phyloP scores from a whole-genome alignment of 2,329 filamentous ascomycete genomes.

The Ascochyta koolunga region DNA sequence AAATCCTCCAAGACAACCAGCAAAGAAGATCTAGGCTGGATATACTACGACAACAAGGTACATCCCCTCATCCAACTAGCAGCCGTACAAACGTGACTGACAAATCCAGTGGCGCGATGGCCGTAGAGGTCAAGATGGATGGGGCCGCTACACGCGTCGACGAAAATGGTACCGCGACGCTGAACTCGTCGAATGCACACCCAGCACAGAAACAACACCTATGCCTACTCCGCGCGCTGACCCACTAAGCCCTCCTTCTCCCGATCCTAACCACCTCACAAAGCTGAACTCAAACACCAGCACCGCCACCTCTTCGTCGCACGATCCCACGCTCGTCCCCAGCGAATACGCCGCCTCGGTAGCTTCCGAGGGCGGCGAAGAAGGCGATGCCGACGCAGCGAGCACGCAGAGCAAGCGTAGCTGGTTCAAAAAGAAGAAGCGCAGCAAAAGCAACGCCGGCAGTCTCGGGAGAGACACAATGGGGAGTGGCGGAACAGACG shows the following conservation, averaged over 20 bases:
- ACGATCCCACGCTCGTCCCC: conserved; percentile 31
- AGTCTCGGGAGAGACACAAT: conserved; percentile 42
- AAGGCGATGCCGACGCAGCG: conserved; percentile 33
- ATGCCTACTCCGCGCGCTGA: conserved; percentile 49
- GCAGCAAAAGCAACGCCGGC: conserved; percentile 33
- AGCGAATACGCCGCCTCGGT: conserved; percentile 35
- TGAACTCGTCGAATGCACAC: conserved; percentile 79
- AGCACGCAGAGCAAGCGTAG: conserved; percentile 41
- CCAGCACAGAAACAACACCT: conserved; percentile 53
- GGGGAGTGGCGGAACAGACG: conserved; percentile 35
- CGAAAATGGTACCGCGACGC: conserved; percentile 97
- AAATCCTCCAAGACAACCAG: conserved; percentile 46
- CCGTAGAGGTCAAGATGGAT: conserved; percentile 82
- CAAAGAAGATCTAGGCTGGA: conserved; percentile 75
- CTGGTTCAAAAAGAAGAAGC: conserved; percentile 46
- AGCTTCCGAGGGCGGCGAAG: conserved; percentile 24
- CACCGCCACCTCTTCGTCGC: conserved; percentile 27
- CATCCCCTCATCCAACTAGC: background rate
- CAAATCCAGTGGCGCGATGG: conserved; percentile 80
- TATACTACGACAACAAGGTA: conserved; percentile 98
- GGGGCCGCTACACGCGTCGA: conserved; percentile 91
- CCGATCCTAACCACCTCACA: conserved; percentile 29
- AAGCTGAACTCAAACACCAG: conserved; percentile 35
- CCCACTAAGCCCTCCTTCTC: conserved; percentile 35
- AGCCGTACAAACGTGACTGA: conserved; percentile 17